Base-by-base conservation (phyloP, 805 yeast species). In the Starmerella roubikii region DNA sequence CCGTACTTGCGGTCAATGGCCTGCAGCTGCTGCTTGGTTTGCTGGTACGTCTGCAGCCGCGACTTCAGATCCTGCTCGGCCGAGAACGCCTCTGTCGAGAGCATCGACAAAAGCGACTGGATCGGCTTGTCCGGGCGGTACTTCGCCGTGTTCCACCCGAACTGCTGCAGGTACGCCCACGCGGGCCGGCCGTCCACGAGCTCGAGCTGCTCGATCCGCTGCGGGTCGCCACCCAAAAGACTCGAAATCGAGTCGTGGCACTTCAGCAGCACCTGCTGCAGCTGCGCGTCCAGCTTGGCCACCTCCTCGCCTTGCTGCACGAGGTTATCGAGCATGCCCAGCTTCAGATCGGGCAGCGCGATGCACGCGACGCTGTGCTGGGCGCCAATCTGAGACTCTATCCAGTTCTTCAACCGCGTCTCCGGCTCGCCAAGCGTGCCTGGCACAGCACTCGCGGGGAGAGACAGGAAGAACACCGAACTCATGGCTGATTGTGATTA, bases 1-100 rank as follows among this genome's bases (percentile, higher is more conserved):
- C 82, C 78, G 59, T 79, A 80, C 62, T 86, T 86, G 54, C 96
- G 74, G 60, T 88, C 94, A 9, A 93, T 88, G 11, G 94, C 85
- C 35, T 76, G 69, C 44, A 85, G 68, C 55, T 77, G 81, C 32
- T 93, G 74, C 61, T 78, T 82, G 35, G 96, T 94, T 34, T 74
- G 71, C 52, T 74, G 80, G 62, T 84, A 91, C 49, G 66, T 69
- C 45, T 78, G 72, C 55, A 70, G 78, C n/a, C 80, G 66, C n/a
- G 71, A 62, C 56, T 82, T 73, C 34, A 91, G 80, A 57, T 91
- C 98, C 36, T 72, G 65, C 57, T 91, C 98, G 51, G 91, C 71
- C 38, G 81, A 76, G 46, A 76, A 60, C 1, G 93, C 85, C 57
- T 91, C 96, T 47, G 69, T 66, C 5, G 88, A 66, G 37, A 91